Evolutionary conservation across 2,329 filamentous ascomycete species (phyloP).

Genomic region (Paracorniculantispora psalliotae): DNA sequence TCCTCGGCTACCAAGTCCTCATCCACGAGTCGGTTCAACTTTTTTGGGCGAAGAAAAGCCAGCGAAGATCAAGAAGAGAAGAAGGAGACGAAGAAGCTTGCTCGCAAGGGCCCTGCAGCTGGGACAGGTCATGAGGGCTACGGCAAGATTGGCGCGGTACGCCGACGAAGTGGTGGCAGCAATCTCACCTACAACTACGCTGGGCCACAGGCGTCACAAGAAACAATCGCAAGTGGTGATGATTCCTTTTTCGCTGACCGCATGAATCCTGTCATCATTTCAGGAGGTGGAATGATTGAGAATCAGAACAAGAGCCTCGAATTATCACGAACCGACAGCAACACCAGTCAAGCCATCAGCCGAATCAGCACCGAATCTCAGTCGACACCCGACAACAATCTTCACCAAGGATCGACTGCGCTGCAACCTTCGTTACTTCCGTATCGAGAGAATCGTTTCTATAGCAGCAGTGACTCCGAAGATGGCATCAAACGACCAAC

Average conservation of each 20-base stretch:
- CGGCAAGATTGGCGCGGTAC: constrained; percentile 56
- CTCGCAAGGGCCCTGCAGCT: constrained; percentile 74
- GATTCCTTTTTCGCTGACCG: constrained; percentile 58
- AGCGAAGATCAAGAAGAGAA: constrained; percentile 40
- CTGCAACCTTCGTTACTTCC: constrained; percentile 53
- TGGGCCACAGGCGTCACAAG: constrained; percentile 44
- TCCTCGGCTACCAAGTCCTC: constrained; percentile 53
- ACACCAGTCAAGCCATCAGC: constrained; percentile 38
- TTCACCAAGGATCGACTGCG: constrained; percentile 20
- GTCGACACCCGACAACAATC: constrained; percentile 20
- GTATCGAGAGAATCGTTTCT: constrained; percentile 36
- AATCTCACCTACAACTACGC: constrained; percentile 41
- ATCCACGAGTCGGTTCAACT: constrained; percentile 63
- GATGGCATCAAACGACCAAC: constrained; percentile 42
- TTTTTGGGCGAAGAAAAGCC: constrained; percentile 71
- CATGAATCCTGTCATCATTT: constrained; percentile 62
- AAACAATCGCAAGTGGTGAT: constrained; percentile 43
- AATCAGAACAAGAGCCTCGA: constrained; percentile 53
- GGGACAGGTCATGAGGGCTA: constrained; percentile 95
- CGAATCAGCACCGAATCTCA: constrained; percentile 41
- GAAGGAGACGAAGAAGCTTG: constrained; percentile 31
- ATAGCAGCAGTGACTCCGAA: constrained; percentile 55
- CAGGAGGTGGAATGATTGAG: constrained; percentile 57
- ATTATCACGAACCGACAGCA: constrained; percentile 44
- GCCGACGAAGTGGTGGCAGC: constrained; percentile 60